phyloP scores from a whole-genome alignment of 139 green algal genomes.

The Nannochloris sp. region DNA sequence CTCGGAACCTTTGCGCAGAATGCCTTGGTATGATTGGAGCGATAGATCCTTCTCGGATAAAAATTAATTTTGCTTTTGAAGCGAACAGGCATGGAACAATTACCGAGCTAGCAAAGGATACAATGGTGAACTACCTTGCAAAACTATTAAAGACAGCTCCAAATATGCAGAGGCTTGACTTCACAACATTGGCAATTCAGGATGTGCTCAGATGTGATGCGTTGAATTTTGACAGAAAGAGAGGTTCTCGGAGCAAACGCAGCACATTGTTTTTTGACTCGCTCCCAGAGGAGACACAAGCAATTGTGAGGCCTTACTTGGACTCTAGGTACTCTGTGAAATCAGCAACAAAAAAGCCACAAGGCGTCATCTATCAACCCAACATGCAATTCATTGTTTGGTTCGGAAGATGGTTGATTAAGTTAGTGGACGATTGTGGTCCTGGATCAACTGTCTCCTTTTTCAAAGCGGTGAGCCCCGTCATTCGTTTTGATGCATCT shows the following conservation, averaged over 20 bases:
- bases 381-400: slow-evolving; percentile 53
- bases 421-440: slow-evolving; percentile 37
- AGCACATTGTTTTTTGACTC: slow-evolving; percentile 14
- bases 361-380: not conserved
- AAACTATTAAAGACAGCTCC: slow-evolving; percentile 66
- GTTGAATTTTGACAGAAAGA: not conserved
- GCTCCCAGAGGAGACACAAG: slow-evolving; percentile 13
- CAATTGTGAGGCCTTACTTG: slow-evolving; percentile 41
- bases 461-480: slow-evolving; percentile 48
- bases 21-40: slow-evolving; percentile 74
- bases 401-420: slow-evolving; percentile 63
- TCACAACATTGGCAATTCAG: slow-evolving; percentile 69
- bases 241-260: slow-evolving; percentile 6
- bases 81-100: not conserved
- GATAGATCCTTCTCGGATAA: slow-evolving; percentile 58
- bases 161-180: slow-evolving; percentile 61
- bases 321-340: slow-evolving; percentile 32
- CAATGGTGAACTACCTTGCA: slow-evolving; percentile 59
- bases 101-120: slow-evolving; percentile 24
- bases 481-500: slow-evolving; percentile 62
- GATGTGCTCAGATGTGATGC: slow-evolving; percentile 33
- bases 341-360: not conserved
- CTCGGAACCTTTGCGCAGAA: slow-evolving; percentile 52
- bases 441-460: slow-evolving; percentile 21
- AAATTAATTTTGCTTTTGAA: slow-evolving; percentile 18